Percentiles rank a stretch among this genome's conserved stretches.
Conservation (phyloP, 2,329 filamentous ascomycete genomes). For the Grosmannia serpens region DNA sequence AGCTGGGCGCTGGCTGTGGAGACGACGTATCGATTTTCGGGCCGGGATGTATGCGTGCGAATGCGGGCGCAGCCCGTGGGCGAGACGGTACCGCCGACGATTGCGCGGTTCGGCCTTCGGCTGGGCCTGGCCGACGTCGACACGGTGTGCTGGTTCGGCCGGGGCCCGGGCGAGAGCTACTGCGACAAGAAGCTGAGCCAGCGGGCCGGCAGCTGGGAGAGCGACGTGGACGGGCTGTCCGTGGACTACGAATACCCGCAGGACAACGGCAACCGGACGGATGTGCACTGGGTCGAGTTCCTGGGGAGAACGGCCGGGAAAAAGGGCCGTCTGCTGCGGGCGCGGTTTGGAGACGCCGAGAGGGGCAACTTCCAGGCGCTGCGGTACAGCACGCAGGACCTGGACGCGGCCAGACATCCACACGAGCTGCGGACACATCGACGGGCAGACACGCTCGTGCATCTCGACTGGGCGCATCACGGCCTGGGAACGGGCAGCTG, state of each 20-base stretch:
- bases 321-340: constrained; percentile 27
- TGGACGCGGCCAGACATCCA: constrained; percentile 46
- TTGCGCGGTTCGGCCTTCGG: no score
- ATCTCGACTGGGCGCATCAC: constrained; percentile 37
- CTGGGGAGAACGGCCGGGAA: constrained; percentile 8
- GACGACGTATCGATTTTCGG: constrained; percentile 47
- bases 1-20: constrained; percentile 44
- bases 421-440: constrained; percentile 39
- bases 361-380: constrained; percentile 39
- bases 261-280: constrained; percentile 53
- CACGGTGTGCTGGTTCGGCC: constrained; percentile 55
- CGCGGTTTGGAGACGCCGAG: constrained; percentile 26
- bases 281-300: constrained; percentile 48
- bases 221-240: constrained; percentile 38
- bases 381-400: constrained; percentile 42
- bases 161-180: constrained; percentile 56
- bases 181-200: constrained; percentile 53
- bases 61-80: no score
- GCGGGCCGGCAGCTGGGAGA: constrained; percentile 40
- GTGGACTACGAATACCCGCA: constrained; percentile 57
- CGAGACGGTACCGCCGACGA: no score
- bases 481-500: no score
- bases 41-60: no score
- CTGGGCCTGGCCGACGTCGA: no score
- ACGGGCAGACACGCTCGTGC: constrained; percentile 39